Percentiles rank a stretch among this genome's conserved stretches.
Evolutionary conservation across 192 early-diverging fungal genomes (phyloP).

Genomic region (Gaertneriomyces sp.): DNA sequence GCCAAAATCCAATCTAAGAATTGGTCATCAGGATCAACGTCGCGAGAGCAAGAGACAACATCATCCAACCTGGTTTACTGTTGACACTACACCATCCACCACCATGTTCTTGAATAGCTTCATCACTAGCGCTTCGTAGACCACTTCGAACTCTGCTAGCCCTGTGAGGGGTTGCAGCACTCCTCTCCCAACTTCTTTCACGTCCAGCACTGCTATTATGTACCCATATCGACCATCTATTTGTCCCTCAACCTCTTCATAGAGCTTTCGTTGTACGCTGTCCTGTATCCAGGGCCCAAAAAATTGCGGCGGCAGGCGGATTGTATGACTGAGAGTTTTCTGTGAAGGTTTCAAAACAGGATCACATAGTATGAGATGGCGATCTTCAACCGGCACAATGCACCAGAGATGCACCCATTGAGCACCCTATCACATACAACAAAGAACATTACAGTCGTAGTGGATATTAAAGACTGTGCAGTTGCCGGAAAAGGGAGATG

Average conservation of each 20-base stretch:
- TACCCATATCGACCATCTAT: constrained; percentile 92
- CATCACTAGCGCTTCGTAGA: constrained; percentile 92
- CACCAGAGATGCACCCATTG: not conserved
- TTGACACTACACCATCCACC: constrained; percentile 79
- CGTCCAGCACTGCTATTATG: constrained; percentile 79
- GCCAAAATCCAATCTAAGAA: constrained; percentile 85
- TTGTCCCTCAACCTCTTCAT: constrained; percentile 92
- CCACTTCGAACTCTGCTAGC: constrained; percentile 88
- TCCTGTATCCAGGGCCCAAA: constrained; percentile 67
- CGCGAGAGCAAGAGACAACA: not conserved
- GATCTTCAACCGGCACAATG: not conserved
- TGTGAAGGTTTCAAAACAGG: constrained; percentile 13
- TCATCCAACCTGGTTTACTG: constrained; percentile 75
- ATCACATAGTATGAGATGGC: not conserved
- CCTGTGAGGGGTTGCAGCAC: constrained; percentile 70
- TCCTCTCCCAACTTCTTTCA: constrained; percentile 75
- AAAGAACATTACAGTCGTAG: not conserved
- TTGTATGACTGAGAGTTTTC: constrained; percentile 87
- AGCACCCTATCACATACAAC: not conserved
- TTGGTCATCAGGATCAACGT: not conserved
- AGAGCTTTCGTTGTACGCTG: constrained; percentile 78
- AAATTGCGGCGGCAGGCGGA: constrained; percentile 88
- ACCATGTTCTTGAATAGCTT: constrained; percentile 98
- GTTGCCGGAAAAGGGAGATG: too few species aligned
- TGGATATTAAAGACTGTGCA: not conserved